Base-by-base conservation (phyloP, 2,329 filamentous ascomycete species). In the Fusarium sp. region DNA sequence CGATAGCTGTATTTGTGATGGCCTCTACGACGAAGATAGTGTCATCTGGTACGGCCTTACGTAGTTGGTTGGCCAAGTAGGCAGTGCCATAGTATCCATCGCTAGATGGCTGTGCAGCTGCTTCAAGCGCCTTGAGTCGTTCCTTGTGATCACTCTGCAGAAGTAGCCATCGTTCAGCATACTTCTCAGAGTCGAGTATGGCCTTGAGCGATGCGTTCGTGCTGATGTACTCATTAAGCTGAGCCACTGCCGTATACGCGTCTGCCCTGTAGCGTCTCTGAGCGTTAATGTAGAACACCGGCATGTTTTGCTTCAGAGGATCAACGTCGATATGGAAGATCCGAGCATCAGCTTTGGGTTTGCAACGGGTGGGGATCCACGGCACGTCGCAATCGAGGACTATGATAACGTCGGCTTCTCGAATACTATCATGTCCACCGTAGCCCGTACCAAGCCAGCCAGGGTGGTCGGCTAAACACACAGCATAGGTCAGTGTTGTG, bases 381-480 rank as follows among this genome's bases (percentile, higher is more conserved):
- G 94, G 94, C 1, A 97, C 93, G 76, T 97, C 94, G 71, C 93
- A 96, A 79, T 97, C 92, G 21, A 97, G 77, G 5, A 97, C 90
- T 1, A 97, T 71, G 66, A 97, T 96, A 31, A 94, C 88, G 77
- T 97, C 94, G 1, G 94, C 93, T 1, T 88, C 88, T 62, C 85
- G 86, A 76, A 97, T 92, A 33, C 84, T 84, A 4, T 92, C 88
- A 51, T 97, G 91, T 6, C 87, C 84, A 9, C 93, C 93, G 73
- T 19, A 19, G 19, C 19, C 19, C 2, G 19, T 19, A 2, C 19
- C 19, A 19, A 19, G 19, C 19, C 19, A 19, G 19, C 19, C 19
- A 19, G 19, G 19, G 3, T 19, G 19, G 19, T 19, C 19, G 19
- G 19, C 19, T 19, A 19, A 19, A 19, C 19, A 19, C 19, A 19